Evolutionary conservation across 768 basidiomycete species (phyloP).

Genomic region (Boletus rufocinnamomeus): DNA sequence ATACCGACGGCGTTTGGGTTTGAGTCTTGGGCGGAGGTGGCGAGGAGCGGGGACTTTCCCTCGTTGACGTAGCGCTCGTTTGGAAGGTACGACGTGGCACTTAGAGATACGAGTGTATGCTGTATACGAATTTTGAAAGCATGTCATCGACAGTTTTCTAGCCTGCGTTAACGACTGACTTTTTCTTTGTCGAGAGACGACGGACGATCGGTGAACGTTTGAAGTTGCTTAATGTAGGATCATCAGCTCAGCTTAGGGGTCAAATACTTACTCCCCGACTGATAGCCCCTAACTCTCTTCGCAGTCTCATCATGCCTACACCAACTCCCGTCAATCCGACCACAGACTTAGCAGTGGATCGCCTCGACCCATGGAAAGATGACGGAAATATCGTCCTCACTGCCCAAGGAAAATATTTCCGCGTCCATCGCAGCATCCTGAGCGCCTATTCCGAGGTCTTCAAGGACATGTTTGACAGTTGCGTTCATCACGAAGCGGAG

Average conservation of each 20-base stretch:
- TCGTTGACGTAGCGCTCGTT: neutral
- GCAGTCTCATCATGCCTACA: neutral
- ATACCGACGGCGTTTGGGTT: constrained; percentile 12
- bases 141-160: no score
- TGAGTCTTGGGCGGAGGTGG: constrained; percentile 14
- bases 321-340: neutral
- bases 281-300: neutral
- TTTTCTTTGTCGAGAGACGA: no score
- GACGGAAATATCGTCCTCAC: constrained; percentile 12
- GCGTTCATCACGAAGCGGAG: neutral
- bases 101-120: no score
- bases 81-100: neutral
- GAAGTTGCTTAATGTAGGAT: no score
- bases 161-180: no score
- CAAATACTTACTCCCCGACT: no score
- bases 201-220: no score
- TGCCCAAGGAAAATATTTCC: constrained; percentile 4
- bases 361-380: neutral
- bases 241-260: no score
- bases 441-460: constrained; percentile 6
- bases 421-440: constrained; percentile 6
- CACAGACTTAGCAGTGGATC: neutral
- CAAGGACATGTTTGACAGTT: constrained; percentile 10
- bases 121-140: no score
- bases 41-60: neutral